Evolutionary conservation across 495 filamentous ascomycete genomes (phyloP), one percentile per base, ranked within the genome.

Genomic region (Trichoderma orchidacearum): DNA sequence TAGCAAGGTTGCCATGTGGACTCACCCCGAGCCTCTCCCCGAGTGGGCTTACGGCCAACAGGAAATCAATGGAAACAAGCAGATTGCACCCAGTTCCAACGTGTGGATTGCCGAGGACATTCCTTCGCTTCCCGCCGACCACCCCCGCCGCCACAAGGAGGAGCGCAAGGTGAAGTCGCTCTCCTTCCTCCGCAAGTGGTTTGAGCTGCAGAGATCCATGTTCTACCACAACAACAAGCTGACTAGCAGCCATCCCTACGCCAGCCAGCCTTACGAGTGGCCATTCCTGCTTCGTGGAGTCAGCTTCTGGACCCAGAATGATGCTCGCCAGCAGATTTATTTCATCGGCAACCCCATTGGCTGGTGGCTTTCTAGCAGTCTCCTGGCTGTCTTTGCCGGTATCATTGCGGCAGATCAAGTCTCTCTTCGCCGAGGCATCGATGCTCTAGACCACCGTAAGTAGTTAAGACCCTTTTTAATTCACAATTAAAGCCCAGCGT

Each of bases 31-130:
- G 30, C 88, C 93, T 18, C 84, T 98, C 15, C 93, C 93, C 1
- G 93, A 98, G 15, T 98, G 93, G 93, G 93, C 79, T 30, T 91
- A 84, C 71, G 94, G 95, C 69, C 93, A 98, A 65, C 90, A 94
- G 60, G 93, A 98, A 68, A 96, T 98, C 75, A 98, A 98, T 67
- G 93, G 93, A 54, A 98, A 98, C 81, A 98, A 98, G 81, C 95
- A 96, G 69, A 71, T 94, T 52, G 76, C 81, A 45, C 89, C 95
- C 63, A 79, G 81, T 65, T 95, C 89, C 68, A 98, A 98, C 66
- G 75, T 95, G 60, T 98, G 93, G 93, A 87, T 84, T 61, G 85
- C 90, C 8, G 93, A 98, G 56, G 87, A 92, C 59, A 89, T 97
- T 54, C 84, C 89, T 12, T 90, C 86, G 12, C 71, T 97, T 50